phyloP scores from a whole-genome alignment of 768 basidiomycete genomes.

The Mycena galopus region DNA sequence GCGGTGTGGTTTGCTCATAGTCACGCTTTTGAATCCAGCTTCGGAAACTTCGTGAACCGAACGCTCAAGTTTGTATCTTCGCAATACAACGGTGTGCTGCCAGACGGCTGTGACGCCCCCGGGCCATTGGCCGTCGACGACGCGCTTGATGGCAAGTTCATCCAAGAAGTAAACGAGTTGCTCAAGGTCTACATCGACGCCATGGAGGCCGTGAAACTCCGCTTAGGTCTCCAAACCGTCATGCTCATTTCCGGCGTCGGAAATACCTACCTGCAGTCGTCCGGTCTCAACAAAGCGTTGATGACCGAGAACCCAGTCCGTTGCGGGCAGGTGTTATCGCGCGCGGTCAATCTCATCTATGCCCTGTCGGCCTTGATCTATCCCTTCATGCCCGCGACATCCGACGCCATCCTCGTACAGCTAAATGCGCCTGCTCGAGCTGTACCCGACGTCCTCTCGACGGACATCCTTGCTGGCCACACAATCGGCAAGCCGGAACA shows the following conservation, averaged over 20 bases:
- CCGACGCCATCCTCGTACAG: slow-evolving; percentile 83
- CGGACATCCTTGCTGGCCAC: slow-evolving; percentile 91
- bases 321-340: slow-evolving; percentile 90
- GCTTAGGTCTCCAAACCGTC: slow-evolving; percentile 87
- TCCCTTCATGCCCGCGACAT: slow-evolving; percentile 97
- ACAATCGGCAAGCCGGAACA: slow-evolving; percentile 87
- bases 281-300: slow-evolving; percentile 91
- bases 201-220: slow-evolving; percentile 94
- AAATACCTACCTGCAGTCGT: slow-evolving; percentile 94
- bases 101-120: slow-evolving; percentile 78
- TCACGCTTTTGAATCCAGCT: slow-evolving; percentile 58
- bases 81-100: slow-evolving; percentile 84
- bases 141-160: slow-evolving; percentile 77
- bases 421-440: slow-evolving; percentile 90
- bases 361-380: slow-evolving; percentile 86
- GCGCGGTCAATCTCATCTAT: slow-evolving; percentile 95
- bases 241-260: slow-evolving; percentile 92
- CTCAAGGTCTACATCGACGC: slow-evolving; percentile 85
- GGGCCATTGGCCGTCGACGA: slow-evolving; percentile 81
- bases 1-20: background rate
- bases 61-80: slow-evolving; percentile 92
- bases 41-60: slow-evolving; percentile 98
- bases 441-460: slow-evolving; percentile 78
- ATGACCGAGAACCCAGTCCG: slow-evolving; percentile 85
- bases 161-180: slow-evolving; percentile 82